phyloP scores from a whole-genome alignment of 257 asterid species.

The Solanum dulcamara region DNA sequence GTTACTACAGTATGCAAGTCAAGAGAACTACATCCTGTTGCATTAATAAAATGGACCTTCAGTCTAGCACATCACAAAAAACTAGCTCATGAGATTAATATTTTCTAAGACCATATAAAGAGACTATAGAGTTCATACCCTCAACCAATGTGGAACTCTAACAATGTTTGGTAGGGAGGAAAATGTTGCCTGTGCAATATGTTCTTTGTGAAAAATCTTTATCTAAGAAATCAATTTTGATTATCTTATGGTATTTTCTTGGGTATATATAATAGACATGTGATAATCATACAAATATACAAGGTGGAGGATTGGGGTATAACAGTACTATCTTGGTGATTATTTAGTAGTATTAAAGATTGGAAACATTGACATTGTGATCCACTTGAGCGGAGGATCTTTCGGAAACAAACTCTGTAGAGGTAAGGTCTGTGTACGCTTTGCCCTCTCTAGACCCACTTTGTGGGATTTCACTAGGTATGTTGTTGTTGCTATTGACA shows the following conservation, averaged over 20 bases:
- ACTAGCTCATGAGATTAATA: neutral
- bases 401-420: no score
- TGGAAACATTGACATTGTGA: neutral
- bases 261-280: neutral
- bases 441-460: no score
- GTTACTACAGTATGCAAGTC: neutral
- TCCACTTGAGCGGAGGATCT: no score
- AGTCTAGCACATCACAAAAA: neutral
- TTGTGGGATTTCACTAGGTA: no score
- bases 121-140: neutral
- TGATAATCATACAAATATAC: neutral
- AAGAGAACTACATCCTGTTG: neutral
- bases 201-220: neutral
- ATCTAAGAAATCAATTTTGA: neutral
- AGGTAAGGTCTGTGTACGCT: no score
- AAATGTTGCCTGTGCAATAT: neutral
- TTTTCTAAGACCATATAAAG: neutral
- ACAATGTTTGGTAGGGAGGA: neutral
- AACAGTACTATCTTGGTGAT: neutral
- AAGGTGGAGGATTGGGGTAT: neutral
- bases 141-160: neutral
- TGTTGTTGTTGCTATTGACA: no score
- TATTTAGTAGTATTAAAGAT: neutral
- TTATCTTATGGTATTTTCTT: neutral
- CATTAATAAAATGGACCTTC: neutral